A percentile compares a stretch with the other conserved stretches of the same genome.
phyloP scores from a whole-genome alignment of 1,139 yeast species.

The Scheffersomyces stambukii region DNA sequence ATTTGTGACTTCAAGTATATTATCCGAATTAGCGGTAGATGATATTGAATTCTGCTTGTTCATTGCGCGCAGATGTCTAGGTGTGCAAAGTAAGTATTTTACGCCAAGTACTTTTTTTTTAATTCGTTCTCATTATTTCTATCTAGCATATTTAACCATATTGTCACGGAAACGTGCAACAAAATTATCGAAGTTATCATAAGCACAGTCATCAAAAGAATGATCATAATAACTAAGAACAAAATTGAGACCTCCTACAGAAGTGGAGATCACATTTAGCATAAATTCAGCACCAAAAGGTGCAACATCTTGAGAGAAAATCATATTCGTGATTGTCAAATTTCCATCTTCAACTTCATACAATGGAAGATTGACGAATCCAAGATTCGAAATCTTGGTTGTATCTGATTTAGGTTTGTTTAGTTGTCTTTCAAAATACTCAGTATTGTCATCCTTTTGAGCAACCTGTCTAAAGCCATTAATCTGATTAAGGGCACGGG shows the following conservation, averaged over 20 bases:
- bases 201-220: slow-evolving; percentile 18
- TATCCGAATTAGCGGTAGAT: no score
- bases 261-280: slow-evolving; percentile 30
- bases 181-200: slow-evolving; percentile 22
- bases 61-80: no score
- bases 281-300: slow-evolving; percentile 35
- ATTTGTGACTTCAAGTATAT: no score
- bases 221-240: slow-evolving; percentile 29
- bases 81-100: no score
- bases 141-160: slow-evolving; percentile 14
- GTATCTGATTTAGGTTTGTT: slow-evolving; percentile 31
- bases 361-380: slow-evolving; percentile 21
- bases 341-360: slow-evolving; percentile 6
- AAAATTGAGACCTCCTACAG: slow-evolving; percentile 32
- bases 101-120: no score
- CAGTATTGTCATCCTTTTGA: slow-evolving; percentile 1
- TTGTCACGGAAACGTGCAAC: slow-evolving; percentile 18
- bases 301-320: slow-evolving; percentile 37
- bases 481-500: slow-evolving; percentile 20
- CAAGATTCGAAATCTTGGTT: slow-evolving; percentile 38
- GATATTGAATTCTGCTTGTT: no score
- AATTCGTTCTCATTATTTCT: no score
- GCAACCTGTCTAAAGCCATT: slow-evolving; percentile 16
- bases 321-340: slow-evolving; percentile 28
- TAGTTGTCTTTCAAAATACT: slow-evolving; percentile 19